phyloP scores from a whole-genome alignment of 2,329 filamentous ascomycete species.

The Colletotrichum plurivorum region DNA sequence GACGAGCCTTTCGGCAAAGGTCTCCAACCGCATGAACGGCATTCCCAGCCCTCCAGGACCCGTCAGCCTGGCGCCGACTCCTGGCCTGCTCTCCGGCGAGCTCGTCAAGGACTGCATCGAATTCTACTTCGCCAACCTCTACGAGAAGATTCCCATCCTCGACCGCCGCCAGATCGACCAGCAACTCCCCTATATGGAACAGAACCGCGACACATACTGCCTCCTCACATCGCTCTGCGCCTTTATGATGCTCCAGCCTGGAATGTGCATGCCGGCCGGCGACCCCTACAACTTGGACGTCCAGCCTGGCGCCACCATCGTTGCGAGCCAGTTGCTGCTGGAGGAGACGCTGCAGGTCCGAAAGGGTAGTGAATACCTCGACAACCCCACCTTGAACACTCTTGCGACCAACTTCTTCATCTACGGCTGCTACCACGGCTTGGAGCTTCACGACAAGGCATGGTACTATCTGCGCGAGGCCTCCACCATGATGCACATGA shows the following conservation, averaged over 20 bases:
- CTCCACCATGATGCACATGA: conserved; percentile 76
- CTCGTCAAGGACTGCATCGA: conserved; percentile 76
- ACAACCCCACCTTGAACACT: conserved; percentile 68
- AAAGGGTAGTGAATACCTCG: conserved; percentile 73
- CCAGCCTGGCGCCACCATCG: conserved; percentile 71
- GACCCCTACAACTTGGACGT: conserved; percentile 71
- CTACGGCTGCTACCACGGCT: conserved; percentile 79
- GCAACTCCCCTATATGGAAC: conserved; percentile 72
- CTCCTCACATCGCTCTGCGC: conserved; percentile 75
- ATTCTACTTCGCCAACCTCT: conserved; percentile 79
- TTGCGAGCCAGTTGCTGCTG: conserved; percentile 76
- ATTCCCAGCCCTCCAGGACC: conserved; percentile 63
- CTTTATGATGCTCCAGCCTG: conserved; percentile 78
- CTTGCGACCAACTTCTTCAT: conserved; percentile 85
- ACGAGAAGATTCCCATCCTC: conserved; percentile 74
- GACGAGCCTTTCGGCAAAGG: conserved; percentile 73
- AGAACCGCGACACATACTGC: conserved; percentile 74
- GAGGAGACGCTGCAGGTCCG: conserved; percentile 77
- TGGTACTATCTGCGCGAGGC: conserved; percentile 87
- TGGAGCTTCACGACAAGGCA: conserved; percentile 81
- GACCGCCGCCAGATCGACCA: conserved; percentile 71
- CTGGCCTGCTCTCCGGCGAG: conserved; percentile 72
- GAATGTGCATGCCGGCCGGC: conserved; percentile 71
- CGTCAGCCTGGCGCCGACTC: conserved; percentile 66
- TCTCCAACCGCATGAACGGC: conserved; percentile 72